phyloP scores from a whole-genome alignment of 164 flowering plant genomes.

The Stephania japonica region DNA sequence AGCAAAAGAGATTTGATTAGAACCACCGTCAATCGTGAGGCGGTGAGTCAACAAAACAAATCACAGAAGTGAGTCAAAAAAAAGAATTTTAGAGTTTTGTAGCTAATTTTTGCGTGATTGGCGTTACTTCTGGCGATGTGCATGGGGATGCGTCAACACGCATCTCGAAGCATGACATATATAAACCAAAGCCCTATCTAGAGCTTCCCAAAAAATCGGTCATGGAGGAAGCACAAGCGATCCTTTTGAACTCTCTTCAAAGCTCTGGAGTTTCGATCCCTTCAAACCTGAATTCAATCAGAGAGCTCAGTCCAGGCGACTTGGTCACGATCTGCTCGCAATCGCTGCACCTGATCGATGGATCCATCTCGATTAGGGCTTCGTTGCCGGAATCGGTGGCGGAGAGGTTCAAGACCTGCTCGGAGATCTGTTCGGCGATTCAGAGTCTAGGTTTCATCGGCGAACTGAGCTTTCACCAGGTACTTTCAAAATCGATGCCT shows the following conservation, averaged over 20 bases:
- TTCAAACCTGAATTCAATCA: conserved; percentile 32
- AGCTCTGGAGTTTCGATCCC: conserved; percentile 50
- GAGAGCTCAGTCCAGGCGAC: conserved; percentile 31
- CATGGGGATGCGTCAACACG: too few relatives aligned
- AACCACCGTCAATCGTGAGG: too few relatives aligned
- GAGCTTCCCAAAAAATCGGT: not conserved
- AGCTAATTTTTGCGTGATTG: too few relatives aligned
- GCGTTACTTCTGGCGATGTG: too few relatives aligned
- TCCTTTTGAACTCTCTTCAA: conserved; percentile 40
- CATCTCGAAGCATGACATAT: too few relatives aligned
- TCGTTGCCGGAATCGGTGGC: conserved; percentile 48
- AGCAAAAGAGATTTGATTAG: too few relatives aligned
- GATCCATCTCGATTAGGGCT: conserved; percentile 28
- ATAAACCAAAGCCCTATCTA: too few relatives aligned
- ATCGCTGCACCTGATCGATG: conserved; percentile 41
- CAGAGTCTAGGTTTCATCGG: conserved; percentile 48
- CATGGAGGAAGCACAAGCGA: conserved; percentile 65
- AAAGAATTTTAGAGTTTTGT: too few relatives aligned
- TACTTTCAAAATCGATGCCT: conserved; percentile 8
- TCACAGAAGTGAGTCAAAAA: too few relatives aligned
- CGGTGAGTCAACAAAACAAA: too few relatives aligned
- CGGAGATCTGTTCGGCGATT: conserved; percentile 48
- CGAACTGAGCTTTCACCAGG: conserved; percentile 68
- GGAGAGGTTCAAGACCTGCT: conserved; percentile 47
- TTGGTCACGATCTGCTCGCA: conserved; percentile 57